These are phyloP conservation scores for Lotus japonicus DNA, from an alignment of 306 rosid species.

Conservation along the genomic window DNA sequence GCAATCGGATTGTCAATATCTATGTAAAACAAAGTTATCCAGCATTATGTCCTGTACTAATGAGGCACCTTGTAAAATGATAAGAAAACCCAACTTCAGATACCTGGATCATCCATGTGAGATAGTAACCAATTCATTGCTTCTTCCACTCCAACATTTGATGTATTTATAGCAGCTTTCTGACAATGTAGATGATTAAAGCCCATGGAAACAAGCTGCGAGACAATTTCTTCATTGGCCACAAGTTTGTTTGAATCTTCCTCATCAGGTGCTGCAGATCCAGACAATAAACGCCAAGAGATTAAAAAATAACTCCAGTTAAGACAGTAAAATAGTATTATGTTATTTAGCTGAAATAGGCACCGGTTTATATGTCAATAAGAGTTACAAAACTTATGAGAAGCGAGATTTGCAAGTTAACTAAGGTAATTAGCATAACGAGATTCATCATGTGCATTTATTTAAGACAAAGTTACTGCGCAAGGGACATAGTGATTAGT, in stretches of 20 bases:
- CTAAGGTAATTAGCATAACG: neutral
- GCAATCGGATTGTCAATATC: slow-evolving; percentile 74
- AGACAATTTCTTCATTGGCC: slow-evolving; percentile 65
- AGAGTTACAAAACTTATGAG: neutral
- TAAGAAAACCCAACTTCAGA: slow-evolving; percentile 1
- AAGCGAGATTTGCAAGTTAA: neutral
- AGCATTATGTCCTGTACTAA: slow-evolving; percentile 13
- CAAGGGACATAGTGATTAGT: neutral
- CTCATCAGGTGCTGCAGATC: slow-evolving; percentile 41
- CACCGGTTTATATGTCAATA: neutral
- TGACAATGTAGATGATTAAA: slow-evolving; percentile 72
- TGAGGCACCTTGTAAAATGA: neutral
- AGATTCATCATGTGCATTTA: neutral
- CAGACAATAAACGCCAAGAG: slow-evolving; percentile 3
- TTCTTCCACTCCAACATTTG: slow-evolving; percentile 86
- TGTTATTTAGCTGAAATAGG: neutral
- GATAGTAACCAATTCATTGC: slow-evolving; percentile 96
- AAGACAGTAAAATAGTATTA: neutral
- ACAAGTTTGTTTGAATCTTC: slow-evolving; percentile 38
- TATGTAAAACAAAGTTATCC: slow-evolving; percentile 10
- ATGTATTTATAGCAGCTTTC: slow-evolving; percentile 88
- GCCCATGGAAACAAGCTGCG: slow-evolving; percentile 96
- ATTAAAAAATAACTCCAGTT: neutral
- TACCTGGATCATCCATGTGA: slow-evolving; percentile 94
- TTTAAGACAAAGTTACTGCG: neutral